These are phyloP conservation scores for Luffa aegyptiaca DNA, from an alignment of 306 rosid species.

Conservation along the genomic window DNA sequence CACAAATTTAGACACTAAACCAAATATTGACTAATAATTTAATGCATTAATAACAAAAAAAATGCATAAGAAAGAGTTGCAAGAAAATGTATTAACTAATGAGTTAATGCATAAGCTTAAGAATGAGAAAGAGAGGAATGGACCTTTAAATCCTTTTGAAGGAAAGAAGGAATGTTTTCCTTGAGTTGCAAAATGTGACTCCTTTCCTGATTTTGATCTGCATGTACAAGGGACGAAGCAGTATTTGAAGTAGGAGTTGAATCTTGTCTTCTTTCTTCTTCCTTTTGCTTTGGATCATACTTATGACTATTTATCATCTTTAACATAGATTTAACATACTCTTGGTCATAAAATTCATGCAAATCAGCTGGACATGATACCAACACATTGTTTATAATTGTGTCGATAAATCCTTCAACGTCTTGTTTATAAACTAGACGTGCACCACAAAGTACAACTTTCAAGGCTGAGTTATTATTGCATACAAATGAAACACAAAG, in stretches of 20 bases:
- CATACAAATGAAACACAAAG: not conserved
- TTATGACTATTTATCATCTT: not conserved
- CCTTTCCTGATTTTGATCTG: not conserved
- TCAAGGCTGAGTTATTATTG: not conserved
- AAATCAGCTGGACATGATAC: not conserved
- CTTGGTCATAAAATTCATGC: not conserved
- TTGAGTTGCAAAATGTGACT: not conserved
- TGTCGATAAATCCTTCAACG: not conserved
- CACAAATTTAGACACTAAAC: too few species aligned
- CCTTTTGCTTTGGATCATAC: not conserved
- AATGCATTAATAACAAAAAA: too few species aligned
- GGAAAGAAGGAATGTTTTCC: not conserved
- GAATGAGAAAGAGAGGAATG: not conserved
- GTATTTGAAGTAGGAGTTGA: not conserved
- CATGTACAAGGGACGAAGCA: not conserved
- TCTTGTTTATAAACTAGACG: conserved; percentile 10
- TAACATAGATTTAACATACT: not conserved
- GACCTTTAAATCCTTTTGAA: not conserved
- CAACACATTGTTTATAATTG: not conserved
- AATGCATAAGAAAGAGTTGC: too few species aligned
- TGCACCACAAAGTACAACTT: conserved; percentile 7
- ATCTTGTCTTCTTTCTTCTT: not conserved
- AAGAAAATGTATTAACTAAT: not conserved
- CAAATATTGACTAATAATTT: too few species aligned
- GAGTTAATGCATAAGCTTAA: not conserved